phyloP scores from a whole-genome alignment of 176 grass and related monocot genomes.

The Puccinellia tenuiflora region DNA sequence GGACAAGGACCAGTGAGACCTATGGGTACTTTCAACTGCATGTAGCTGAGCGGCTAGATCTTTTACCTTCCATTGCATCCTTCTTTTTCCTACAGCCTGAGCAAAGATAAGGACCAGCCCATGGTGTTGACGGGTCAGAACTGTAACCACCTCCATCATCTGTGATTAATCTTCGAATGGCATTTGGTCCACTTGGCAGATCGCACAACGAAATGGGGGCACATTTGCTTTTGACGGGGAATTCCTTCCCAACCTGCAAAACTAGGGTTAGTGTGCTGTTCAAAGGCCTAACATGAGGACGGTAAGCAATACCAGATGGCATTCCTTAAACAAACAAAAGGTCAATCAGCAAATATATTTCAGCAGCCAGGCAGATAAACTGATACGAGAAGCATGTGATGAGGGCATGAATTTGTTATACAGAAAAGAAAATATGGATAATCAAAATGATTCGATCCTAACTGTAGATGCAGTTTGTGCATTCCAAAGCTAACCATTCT shows the following conservation, averaged over 20 bases:
- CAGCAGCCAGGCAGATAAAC: not conserved
- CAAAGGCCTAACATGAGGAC: not conserved
- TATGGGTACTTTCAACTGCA: constrained; percentile 40
- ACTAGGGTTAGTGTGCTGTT: constrained; percentile 8
- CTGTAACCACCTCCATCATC: constrained; percentile 38
- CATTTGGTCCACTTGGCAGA: constrained; percentile 77
- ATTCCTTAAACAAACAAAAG: not conserved
- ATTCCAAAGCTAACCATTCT: not conserved
- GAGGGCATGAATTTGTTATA: not conserved
- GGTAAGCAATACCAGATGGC: not conserved
- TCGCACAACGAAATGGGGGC: constrained; percentile 54
- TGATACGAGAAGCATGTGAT: not conserved
- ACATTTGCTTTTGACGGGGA: constrained; percentile 48
- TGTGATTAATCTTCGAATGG: constrained; percentile 49
- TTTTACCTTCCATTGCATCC: constrained; percentile 98
- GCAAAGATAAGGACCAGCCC: constrained; percentile 76
- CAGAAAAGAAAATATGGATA: not conserved
- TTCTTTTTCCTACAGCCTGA: constrained; percentile 88
- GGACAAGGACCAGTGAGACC: constrained; percentile 4
- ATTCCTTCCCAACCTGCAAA: constrained; percentile 59
- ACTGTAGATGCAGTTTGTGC: not conserved
- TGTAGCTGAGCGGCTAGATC: constrained; percentile 29
- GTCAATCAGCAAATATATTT: constrained; percentile 12
- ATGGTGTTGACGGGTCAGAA: constrained; percentile 46
- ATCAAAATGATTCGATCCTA: not conserved